Conservation (phyloP, 2,329 filamentous ascomycete species). For the Fusarium avenaceum region DNA sequence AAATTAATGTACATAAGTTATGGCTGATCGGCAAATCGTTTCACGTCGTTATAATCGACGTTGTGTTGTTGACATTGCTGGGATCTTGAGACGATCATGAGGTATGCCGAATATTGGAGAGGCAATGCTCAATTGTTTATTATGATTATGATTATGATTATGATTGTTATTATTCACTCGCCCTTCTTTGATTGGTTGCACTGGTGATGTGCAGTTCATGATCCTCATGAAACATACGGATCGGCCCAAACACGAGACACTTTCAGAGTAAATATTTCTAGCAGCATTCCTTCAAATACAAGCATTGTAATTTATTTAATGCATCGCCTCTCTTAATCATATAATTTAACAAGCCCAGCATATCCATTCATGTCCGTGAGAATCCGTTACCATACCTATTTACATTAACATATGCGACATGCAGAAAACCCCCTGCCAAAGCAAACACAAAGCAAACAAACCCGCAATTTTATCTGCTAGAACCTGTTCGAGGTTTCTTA, state of each 20-base stretch:
- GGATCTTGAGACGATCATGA: slow-evolving; percentile 5
- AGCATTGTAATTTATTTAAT: slow-evolving; percentile 19
- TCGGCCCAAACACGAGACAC: neutral
- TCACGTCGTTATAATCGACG: neutral
- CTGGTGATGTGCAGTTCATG: neutral
- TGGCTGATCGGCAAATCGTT: neutral
- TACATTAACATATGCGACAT: slow-evolving; percentile 37
- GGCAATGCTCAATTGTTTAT: neutral
- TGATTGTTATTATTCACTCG: neutral
- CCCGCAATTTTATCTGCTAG: slow-evolving; percentile 17
- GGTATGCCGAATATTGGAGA: slow-evolving; percentile 2
- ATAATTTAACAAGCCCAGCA: slow-evolving; percentile 33
- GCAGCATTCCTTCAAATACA: neutral
- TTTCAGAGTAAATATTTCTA: neutral
- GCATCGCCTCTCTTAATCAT: slow-evolving; percentile 20
- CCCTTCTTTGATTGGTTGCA: neutral
- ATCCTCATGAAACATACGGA: neutral
- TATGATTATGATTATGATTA: neutral
- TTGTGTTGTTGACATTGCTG: neutral
- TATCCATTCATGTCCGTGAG: slow-evolving; percentile 30
- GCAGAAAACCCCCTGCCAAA: slow-evolving; percentile 15
- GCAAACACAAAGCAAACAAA: slow-evolving; percentile 3
- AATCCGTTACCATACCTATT: slow-evolving; percentile 36
- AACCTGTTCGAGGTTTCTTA: slow-evolving; percentile 6
- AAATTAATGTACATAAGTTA: neutral